Evolutionary conservation across 495 filamentous ascomycete species (phyloP), one percentile per base, ranked within the genome.

Genomic region (Aspergillus wentii): DNA sequence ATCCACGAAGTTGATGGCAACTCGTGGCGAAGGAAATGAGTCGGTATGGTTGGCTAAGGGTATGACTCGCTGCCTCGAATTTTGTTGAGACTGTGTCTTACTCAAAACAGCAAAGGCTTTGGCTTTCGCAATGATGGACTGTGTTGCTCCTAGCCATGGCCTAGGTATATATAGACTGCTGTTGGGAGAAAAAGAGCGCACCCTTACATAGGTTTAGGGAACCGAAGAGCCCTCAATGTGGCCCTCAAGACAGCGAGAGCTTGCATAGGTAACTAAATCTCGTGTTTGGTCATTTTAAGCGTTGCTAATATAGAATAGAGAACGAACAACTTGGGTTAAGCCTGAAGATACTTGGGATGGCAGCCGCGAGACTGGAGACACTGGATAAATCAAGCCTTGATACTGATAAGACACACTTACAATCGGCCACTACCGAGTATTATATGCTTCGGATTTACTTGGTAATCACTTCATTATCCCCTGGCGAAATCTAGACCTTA

Each of bases 101-200:
- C 7, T 15, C 3, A 3, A 2, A 28, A n/a, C 19, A 59, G 72
- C 76, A 4, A 79, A 81, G 34, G 71, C 79, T 20, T 75, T 92
- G 38, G 80, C 84, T 2, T 88, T 84, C 46, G 62, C 79, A 17
- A 64, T 95, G 42, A 59, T 95, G 26, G 83, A 80, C 19, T 57
- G 72, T 27, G 80, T 79, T 17, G 71, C 77, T 45, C 61, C 60
- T 31, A 55, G 44, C 38, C 45, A 56, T 3, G 23, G 28, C 18
- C 17, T n/a, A 38, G 52, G 48, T 42, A 56, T 39, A 22, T 49
- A 48, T 36, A 46, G 3, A 19, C 14, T 7, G 5, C 8, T 15
- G 14, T 40, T 6, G 27, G 15, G 4, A 16, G 2, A 9, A 3
- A 18, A 15, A 1, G 14, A 17, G 13, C 19, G 9, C n/a, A n/a